These are phyloP conservation scores for Arachis stenosperma DNA, from an alignment of 306 rosid genomes.

Conservation along the genomic window DNA sequence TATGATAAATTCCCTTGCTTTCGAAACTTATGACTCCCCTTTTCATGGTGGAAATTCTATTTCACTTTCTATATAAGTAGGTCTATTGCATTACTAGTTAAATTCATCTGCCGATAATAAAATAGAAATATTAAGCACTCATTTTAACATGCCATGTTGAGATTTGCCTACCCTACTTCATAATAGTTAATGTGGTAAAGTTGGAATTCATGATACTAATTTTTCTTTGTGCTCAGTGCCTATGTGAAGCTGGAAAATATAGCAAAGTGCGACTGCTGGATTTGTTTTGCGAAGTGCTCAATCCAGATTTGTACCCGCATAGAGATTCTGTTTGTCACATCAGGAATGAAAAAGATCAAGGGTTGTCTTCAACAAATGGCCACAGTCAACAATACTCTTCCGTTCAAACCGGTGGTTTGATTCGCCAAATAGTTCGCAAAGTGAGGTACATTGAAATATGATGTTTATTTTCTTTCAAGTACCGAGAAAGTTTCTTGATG, in stretches of 20 bases:
- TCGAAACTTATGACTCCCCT: neutral
- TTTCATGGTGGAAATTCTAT: conserved; percentile 4
- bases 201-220: conserved; percentile 37
- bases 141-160: conserved; percentile 17
- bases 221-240: conserved; percentile 66
- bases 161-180: conserved; percentile 1
- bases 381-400: conserved; percentile 46
- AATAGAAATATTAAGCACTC: conserved; percentile 2
- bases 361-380: conserved; percentile 51
- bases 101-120: conserved; percentile 25
- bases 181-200: conserved; percentile 23
- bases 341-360: conserved; percentile 47
- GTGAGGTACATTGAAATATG: conserved; percentile 62
- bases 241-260: conserved; percentile 79
- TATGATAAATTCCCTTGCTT: conserved; percentile 29
- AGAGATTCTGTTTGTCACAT: conserved; percentile 44
- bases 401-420: conserved; percentile 50
- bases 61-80: conserved; percentile 6
- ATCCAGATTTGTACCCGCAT: conserved; percentile 59
- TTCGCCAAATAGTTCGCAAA: conserved; percentile 61
- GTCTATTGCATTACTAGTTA: conserved; percentile 1
- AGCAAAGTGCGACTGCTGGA: conserved; percentile 66
- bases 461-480: conserved; percentile 13
- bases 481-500: conserved; percentile 25
- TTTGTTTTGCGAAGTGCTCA: conserved; percentile 77